Evolutionary conservation across 2,329 filamentous ascomycete genomes (phyloP), one percentile per base, ranked within the genome.

Genomic region (Cryphonectria nitschkei): DNA sequence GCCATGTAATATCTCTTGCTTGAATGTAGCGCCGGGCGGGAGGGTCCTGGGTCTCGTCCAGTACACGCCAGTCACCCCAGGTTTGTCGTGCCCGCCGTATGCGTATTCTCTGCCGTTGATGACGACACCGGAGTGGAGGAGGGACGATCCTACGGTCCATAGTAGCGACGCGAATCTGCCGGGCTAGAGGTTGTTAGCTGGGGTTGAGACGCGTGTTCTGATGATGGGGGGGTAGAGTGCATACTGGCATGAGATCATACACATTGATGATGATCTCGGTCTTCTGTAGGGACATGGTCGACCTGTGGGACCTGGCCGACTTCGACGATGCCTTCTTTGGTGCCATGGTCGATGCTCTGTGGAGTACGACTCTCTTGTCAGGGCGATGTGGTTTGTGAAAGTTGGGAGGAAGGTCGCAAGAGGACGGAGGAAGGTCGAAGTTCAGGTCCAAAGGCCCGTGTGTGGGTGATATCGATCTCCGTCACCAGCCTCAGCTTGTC

Each of bases 71-170:
- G 92, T 95, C 70, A 91, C 80, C 34, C 88, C 87, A 65, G 83
- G 87, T 75, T 87, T 88, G 77, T 93, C 89, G 79, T 97, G 93
- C 1, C 93, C 93, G 60, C 93, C 93, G 77, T 93, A 97, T 32
- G 93, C 93, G 78, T 96, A 97, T 83, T 97, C 93, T 74, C 85
- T 88, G 75, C 91, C 89, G 78, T 91, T 90, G 80, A 96, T 93
- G 56, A 94, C 92, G 68, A 97, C 91, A 67, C 93, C 93, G 0
- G 93, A 93, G 79, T 97, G 93, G 6, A 96, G 87, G 46, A 97
- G 88, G 6, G 91, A 93, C 62, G 91, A 88, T 71, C 93, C 93
- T 68, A 95, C 79, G 29, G 89, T 87, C 93, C 93, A 97, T 41
- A 97, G 86, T 16, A 93, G 76, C 0, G 91, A 90, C n/a, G 93